These are phyloP conservation scores for Amanita muscaria DNA, from an alignment of 768 basidiomycete genomes.

Conservation along the genomic window DNA sequence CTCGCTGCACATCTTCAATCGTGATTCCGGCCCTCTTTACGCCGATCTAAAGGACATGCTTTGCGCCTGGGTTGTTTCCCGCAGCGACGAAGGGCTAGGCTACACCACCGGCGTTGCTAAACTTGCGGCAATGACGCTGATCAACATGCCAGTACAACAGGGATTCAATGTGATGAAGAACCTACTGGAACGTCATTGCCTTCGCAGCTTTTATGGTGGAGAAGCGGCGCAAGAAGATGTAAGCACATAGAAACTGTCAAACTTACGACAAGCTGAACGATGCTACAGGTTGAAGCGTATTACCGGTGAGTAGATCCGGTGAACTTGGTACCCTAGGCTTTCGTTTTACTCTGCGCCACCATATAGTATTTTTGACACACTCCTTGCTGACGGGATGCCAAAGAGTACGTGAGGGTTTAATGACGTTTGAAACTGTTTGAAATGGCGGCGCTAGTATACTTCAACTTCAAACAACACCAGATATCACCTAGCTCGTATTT, in stretches of 20 bases:
- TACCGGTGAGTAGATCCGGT: conserved; percentile 53
- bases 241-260: conserved; percentile 20
- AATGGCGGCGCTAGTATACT: conserved; percentile 56
- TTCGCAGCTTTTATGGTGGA: conserved; percentile 80
- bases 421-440: conserved; percentile 3
- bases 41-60: conserved; percentile 77
- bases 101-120: conserved; percentile 63
- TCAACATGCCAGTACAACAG: conserved; percentile 70
- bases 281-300: conserved; percentile 74
- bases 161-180: conserved; percentile 83
- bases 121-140: conserved; percentile 78
- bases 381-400: conserved; percentile 89
- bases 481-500: conserved; percentile 82
- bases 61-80: conserved; percentile 80
- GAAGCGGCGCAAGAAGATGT: conserved; percentile 68
- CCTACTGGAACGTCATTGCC: conserved; percentile 73
- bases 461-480: conserved; percentile 92
- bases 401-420: conserved; percentile 50
- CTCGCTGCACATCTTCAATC: conserved; percentile 71
- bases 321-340: conserved; percentile 1
- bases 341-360: conserved; percentile 4
- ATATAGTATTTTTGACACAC: conserved; percentile 82
- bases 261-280: conserved; percentile 16
- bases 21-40: conserved; percentile 70
- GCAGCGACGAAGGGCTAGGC: conserved; percentile 74